Percentiles rank a stretch among this genome's conserved stretches.
These are phyloP conservation scores for Bryoglossum gracile DNA, from an alignment of 495 filamentous ascomycete genomes.

Conservation along the genomic window DNA sequence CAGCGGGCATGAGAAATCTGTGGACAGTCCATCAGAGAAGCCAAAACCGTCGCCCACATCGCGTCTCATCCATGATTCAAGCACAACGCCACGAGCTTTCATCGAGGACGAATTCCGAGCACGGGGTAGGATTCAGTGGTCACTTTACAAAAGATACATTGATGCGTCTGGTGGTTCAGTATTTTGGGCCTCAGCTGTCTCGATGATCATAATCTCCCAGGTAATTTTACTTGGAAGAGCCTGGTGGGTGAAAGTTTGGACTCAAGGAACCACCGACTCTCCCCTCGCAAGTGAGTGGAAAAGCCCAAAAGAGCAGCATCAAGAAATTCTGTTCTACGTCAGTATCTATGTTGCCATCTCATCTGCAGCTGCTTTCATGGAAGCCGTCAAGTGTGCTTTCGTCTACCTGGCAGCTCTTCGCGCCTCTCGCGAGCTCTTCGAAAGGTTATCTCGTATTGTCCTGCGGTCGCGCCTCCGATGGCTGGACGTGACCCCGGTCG, in stretches of 20 bases:
- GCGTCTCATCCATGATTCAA: slow-evolving; percentile 5
- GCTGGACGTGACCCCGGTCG: slow-evolving; percentile 56
- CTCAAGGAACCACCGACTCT: no score
- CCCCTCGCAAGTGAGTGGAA: no score
- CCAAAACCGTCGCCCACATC: background rate
- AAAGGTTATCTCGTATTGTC: slow-evolving; percentile 40
- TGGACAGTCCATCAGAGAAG: background rate
- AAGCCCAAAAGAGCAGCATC: no score
- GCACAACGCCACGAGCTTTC: slow-evolving; percentile 35
- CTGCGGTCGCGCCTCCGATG: slow-evolving; percentile 50
- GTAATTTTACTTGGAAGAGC: slow-evolving; percentile 7
- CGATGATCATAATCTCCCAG: slow-evolving; percentile 15
- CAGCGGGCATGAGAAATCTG: background rate
- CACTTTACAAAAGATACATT: slow-evolving; percentile 49
- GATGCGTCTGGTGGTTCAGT: slow-evolving; percentile 39
- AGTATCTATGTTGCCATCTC: slow-evolving; percentile 59
- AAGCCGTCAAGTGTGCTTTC: slow-evolving; percentile 4
- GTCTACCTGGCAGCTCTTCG: slow-evolving; percentile 27
- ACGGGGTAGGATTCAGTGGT: slow-evolving; percentile 41
- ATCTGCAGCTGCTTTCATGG: slow-evolving; percentile 24
- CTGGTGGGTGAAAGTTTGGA: slow-evolving; percentile 24
- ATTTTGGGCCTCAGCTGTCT: slow-evolving; percentile 16
- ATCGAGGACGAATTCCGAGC: slow-evolving; percentile 50
- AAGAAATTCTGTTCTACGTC: no score
- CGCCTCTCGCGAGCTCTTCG: slow-evolving; percentile 49